phyloP scores from a whole-genome alignment of 2,329 filamentous ascomycete species.

The Rhexocercosporidium sp. region DNA sequence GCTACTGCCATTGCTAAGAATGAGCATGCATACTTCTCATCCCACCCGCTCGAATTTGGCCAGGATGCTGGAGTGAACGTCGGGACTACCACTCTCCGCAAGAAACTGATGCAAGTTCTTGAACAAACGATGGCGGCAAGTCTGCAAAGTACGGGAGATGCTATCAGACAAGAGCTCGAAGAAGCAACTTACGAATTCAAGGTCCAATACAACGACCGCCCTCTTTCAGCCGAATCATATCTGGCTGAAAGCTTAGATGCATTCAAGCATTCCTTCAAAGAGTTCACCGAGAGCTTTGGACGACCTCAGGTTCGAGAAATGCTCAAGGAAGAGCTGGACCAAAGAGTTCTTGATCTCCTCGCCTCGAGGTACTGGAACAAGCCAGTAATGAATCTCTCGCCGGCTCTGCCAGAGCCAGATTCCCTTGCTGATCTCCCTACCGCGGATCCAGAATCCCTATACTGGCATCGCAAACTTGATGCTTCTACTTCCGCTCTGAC shows the following conservation, averaged over 20 bases:
- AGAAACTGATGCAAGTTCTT: conserved; percentile 95
- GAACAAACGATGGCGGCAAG: conserved; percentile 97
- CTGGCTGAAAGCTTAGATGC: conserved; percentile 92
- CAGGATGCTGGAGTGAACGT: conserved; percentile 73
- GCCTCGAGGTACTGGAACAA: conserved; percentile 98
- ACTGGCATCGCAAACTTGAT: conserved; percentile 95
- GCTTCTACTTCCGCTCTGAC: conserved; percentile 89
- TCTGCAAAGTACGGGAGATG: conserved; percentile 85
- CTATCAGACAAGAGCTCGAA: conserved; percentile 92
- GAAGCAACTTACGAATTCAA: conserved; percentile 99
- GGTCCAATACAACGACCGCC: conserved; percentile 97
- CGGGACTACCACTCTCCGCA: conserved; percentile 84
- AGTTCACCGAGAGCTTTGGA: conserved; percentile 88
- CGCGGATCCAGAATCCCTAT: conserved; percentile 81
- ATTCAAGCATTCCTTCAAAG: conserved; percentile 98
- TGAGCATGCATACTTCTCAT: conserved; percentile 83
- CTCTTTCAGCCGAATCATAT: conserved; percentile 93
- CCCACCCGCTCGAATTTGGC: conserved; percentile 82
- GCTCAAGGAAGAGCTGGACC: conserved; percentile 90
- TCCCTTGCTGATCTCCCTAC: conserved; percentile 80
- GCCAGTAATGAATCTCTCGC: conserved; percentile 82
- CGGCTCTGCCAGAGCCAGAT: conserved; percentile 70
- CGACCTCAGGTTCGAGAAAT: conserved; percentile 87
- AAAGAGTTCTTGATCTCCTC: conserved; percentile 90
- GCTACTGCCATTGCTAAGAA: conserved; percentile 83